Evolutionary conservation across 345 rosid species (phyloP), one percentile per base, ranked within the genome.

Genomic region (Sonneratia caseolaris): DNA sequence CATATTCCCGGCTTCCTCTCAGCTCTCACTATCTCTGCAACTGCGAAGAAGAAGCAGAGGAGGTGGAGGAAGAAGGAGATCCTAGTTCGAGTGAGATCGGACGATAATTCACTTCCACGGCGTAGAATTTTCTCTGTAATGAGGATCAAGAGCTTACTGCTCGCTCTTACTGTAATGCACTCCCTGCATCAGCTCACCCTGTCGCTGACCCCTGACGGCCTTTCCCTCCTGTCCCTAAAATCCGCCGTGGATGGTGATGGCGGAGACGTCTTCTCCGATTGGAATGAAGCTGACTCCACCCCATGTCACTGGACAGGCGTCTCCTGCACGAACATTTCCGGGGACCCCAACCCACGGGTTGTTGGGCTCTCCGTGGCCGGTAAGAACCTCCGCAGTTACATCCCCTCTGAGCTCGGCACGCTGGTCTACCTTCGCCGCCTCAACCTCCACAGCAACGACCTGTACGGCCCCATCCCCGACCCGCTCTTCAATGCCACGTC

Each of bases 221-320:
- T 92, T 59, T 79, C 96, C 59, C 89, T 95, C 65, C 96, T 95
- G 64, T 90, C 99, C 32, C 76, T 95, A 37, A 95, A 92, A 75
- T 92, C 98, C 24, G 97, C 99, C 81, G 82, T 89, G 57, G 96
- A 90, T 40, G 35, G 82, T 4, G 77, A 49, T 35, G 75, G 57
- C 71, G 72, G 83, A 37, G 37, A 37, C n/a, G 81, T 76, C 49
- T 89, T 96, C 78, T 77, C 98, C 75, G 90, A 87, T 77, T 96
- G 99, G 99, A 83, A 88, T 80, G 87, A 89, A 12, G 73, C 83
- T 59, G 98, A 96, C 68, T 57, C 86, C 72, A 87, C 86, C 7
- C 99, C 99, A 0, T 96, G 99, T 47, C 77, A 72, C 47, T 96
- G 99, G 99, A 73, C 94, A 5, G 99, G 99, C 45, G 68, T 96